These are phyloP conservation scores for Cyclotella atomus DNA, from an alignment of 108 stramenopile genomes.

Conservation along the genomic window DNA sequence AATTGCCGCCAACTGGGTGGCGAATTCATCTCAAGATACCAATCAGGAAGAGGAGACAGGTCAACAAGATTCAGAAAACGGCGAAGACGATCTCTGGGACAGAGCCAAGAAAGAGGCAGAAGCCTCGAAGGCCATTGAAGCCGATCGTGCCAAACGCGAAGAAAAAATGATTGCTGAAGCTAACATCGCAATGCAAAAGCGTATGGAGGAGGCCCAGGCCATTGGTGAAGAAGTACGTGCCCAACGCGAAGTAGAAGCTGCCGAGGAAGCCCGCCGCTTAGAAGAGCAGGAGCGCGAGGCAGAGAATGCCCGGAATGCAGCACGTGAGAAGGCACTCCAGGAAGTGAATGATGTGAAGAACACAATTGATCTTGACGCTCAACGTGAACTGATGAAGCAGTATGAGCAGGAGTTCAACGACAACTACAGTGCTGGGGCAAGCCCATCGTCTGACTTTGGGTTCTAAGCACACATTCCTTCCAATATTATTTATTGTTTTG, in stretches of 20 bases:
- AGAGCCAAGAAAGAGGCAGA: conserved; percentile 76
- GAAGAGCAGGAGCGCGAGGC: conserved; percentile 77
- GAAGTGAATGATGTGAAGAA: conserved; percentile 76
- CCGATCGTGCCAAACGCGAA: conserved; percentile 83
- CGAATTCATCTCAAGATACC: conserved; percentile 42
- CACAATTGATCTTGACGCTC: conserved; percentile 88
- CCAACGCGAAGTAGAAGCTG: conserved; percentile 75
- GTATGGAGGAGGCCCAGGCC: conserved; percentile 80
- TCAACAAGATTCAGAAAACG: conserved; percentile 48
- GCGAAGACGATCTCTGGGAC: conserved; percentile 85
- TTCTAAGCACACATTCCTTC: conserved; percentile 51
- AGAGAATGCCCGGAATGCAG: conserved; percentile 67
- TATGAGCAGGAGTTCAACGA: conserved; percentile 81
- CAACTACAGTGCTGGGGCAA: conserved; percentile 73
- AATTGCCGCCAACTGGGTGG: conserved; percentile 73
- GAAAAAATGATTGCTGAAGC: conserved; percentile 81
- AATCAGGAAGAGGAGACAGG: conserved; percentile 19
- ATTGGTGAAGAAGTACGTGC: conserved; percentile 77
- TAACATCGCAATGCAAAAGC: conserved; percentile 67
- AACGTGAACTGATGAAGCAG: conserved; percentile 83
- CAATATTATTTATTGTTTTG: conserved; percentile 12
- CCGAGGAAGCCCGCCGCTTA: conserved; percentile 66
- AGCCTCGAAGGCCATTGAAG: conserved; percentile 76
- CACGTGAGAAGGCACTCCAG: conserved; percentile 72
- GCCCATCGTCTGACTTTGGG: conserved; percentile 92